Evolutionary conservation across 345 rosid species (phyloP).

Genomic region (Camelina laxa): DNA sequence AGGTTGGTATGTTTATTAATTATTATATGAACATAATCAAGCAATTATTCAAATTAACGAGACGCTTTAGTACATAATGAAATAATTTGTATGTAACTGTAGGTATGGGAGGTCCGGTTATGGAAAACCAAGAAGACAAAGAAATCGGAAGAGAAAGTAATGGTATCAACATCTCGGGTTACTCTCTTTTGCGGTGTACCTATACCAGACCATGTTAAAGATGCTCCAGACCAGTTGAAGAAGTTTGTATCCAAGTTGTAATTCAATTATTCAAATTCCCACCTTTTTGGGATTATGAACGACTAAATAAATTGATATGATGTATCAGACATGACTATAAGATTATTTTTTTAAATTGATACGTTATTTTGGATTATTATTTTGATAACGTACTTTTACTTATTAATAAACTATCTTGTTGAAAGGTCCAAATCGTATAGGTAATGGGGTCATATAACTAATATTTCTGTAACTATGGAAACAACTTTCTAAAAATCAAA

Average conservation of each 20-base stretch:
- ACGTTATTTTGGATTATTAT: background rate
- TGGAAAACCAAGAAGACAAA: constrained; percentile 61
- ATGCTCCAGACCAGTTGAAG: constrained; percentile 56
- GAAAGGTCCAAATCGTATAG: too few species aligned
- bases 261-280: background rate
- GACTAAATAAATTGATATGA: background rate
- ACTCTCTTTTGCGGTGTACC: constrained; percentile 73
- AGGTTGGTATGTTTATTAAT: background rate
- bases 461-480: background rate
- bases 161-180: constrained; percentile 72
- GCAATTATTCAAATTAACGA: background rate
- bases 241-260: constrained; percentile 46
- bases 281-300: background rate
- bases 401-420: too few species aligned
- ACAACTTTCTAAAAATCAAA: background rate
- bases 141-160: constrained; percentile 43
- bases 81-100: background rate
- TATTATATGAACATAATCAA: background rate
- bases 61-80: background rate
- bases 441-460: too few species aligned
- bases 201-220: constrained; percentile 65
- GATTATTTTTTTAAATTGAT: background rate
- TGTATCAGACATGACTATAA: background rate
- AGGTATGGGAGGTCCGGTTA: constrained; percentile 91
- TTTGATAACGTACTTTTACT: background rate